Evolutionary conservation across 208 protist species (phyloP), one percentile per base, ranked within the genome.

Genomic region (Leishmania gerbilli): DNA sequence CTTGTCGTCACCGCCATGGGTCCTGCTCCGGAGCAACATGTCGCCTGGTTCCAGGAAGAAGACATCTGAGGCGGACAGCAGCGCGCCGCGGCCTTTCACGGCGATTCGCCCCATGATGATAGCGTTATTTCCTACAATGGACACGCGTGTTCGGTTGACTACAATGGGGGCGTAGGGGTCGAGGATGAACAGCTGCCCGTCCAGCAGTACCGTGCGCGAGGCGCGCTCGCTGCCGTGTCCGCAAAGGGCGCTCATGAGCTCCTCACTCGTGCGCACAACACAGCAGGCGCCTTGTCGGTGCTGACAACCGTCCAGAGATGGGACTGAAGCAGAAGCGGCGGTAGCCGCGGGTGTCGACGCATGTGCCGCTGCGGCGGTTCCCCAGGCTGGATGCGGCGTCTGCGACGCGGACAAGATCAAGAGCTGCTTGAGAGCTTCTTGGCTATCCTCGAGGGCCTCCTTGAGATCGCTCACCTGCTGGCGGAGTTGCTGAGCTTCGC

Each of bases 71-170:
- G 81, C 84, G 62, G 87, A 83, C 40, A 95, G 80, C 72, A 81
- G 81, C n/a, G 88, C 84, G 9, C 84, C 79, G 24, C 78, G 74
- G 53, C 90, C 74, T 40, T 65, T 67, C 6, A 93, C 74, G 1
- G 75, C 34, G 51, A 95, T 79, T 67, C 74, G 77, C 27, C 91
- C 91, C 42, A 93, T 77, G 24, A 95, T 84, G 37, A 83, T 89
- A 2, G 89, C 84, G 71, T 80, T 76, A 76, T 93, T 92, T n/a
- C 89, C 91, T 1, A 90, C 83, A 53, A 95, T 89, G 65, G 83
- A 87, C 31, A 95, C 85, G 1, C 81, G 77, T 17, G 88, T 84
- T 76, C 86, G 55, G 34, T 80, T 68, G 55, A 95, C 88, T 42
- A 71, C 67, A 2, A 95, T 78, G 8, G 80, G 34, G 9, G 77